Conservation (phyloP, 805 yeast species). For the Kodamaea restingae region DNA sequence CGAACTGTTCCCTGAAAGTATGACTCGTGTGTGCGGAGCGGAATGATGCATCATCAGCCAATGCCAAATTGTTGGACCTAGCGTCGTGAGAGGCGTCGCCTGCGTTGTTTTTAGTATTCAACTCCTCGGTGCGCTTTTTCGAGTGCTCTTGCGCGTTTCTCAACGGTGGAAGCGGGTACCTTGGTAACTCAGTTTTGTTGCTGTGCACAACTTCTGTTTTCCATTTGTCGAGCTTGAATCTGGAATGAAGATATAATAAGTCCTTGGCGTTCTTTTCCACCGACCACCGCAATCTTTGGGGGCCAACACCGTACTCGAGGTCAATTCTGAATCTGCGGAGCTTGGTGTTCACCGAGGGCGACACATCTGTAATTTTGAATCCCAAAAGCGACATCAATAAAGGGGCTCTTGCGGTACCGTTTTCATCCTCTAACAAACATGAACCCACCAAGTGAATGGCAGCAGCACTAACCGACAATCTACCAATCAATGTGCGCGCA, state of each 20-base stretch:
- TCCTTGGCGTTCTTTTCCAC: slow-evolving; percentile 71
- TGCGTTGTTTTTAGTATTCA: background rate
- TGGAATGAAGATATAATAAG: slow-evolving; percentile 64
- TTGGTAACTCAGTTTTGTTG: slow-evolving; percentile 42
- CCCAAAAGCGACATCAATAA: slow-evolving; percentile 70
- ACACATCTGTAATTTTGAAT: slow-evolving; percentile 52
- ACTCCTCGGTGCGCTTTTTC: background rate
- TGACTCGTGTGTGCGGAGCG: slow-evolving; percentile 10
- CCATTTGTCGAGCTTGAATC: slow-evolving; percentile 50
- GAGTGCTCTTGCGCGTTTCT: slow-evolving; percentile 10
- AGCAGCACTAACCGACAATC: slow-evolving; percentile 65
- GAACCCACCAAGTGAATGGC: slow-evolving; percentile 73
- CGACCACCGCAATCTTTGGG: slow-evolving; percentile 73
- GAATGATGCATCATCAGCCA: slow-evolving; percentile 20
- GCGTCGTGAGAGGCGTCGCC: slow-evolving; percentile 14
- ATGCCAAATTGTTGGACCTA: slow-evolving; percentile 1
- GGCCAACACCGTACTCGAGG: slow-evolving; percentile 87
- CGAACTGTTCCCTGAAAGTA: slow-evolving; percentile 23
- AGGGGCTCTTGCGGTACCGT: slow-evolving; percentile 76
- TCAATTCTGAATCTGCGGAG: slow-evolving; percentile 57
- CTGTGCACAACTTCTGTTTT: slow-evolving; percentile 26
- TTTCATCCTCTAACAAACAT: slow-evolving; percentile 70
- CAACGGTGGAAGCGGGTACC: slow-evolving; percentile 40
- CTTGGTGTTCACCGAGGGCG: slow-evolving; percentile 36
- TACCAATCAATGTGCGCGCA: slow-evolving; percentile 30